phyloP scores from a whole-genome alignment of 1,284 basidiomycete species.

The Trametes pubescens region DNA sequence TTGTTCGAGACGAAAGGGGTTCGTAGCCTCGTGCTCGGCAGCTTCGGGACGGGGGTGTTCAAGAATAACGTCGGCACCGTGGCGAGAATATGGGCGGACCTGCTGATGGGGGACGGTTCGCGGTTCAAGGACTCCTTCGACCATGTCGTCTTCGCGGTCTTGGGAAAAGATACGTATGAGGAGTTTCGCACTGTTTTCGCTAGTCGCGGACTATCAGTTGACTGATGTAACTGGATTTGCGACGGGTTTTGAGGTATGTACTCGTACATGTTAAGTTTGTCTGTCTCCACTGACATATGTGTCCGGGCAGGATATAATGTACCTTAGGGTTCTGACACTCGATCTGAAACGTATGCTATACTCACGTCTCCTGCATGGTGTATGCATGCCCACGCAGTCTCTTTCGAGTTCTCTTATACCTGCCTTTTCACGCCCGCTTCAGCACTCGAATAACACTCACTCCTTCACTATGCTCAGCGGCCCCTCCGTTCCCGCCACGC shows the following conservation, averaged over 20 bases:
- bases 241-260: not conserved
- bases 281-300: not conserved
- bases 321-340: slow-evolving; percentile 1
- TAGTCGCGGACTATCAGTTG: slow-evolving; percentile 3
- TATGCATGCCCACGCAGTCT: slow-evolving; percentile 13
- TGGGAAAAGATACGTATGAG: slow-evolving; percentile 59
- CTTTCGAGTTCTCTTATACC: slow-evolving; percentile 1
- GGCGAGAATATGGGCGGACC: slow-evolving; percentile 51
- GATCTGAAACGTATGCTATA: not conserved
- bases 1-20: slow-evolving; percentile 69
- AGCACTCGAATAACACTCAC: not conserved
- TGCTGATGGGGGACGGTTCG: slow-evolving; percentile 55
- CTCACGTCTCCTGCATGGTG: not conserved
- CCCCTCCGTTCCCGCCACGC: not conserved
- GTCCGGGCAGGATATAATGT: slow-evolving; percentile 8
- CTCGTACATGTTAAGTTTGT: not conserved
- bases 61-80: slow-evolving; percentile 60
- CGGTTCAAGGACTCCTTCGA: slow-evolving; percentile 67
- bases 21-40: slow-evolving; percentile 68
- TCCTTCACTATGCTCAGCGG: slow-evolving; percentile 15
- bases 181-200: slow-evolving; percentile 55
- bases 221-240: too few relatives aligned
- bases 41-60: slow-evolving; percentile 80
- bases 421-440: not conserved
- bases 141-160: slow-evolving; percentile 67